These are phyloP conservation scores for Beauveria medogensis DNA, from an alignment of 2,329 filamentous ascomycete species.

Conservation along the genomic window DNA sequence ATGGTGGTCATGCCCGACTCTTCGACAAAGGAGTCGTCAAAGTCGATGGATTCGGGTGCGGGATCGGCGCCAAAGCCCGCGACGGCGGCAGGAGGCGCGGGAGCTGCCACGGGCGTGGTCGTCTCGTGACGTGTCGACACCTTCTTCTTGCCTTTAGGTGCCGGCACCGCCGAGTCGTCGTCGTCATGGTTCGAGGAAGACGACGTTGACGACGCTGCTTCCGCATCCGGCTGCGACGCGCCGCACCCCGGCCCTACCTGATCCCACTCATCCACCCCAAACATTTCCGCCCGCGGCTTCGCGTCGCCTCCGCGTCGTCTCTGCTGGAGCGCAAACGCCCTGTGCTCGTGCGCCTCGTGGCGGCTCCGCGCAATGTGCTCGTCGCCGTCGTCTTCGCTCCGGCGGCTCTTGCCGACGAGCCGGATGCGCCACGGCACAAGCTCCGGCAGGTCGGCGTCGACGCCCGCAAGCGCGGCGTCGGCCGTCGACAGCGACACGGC, in stretches of 20 bases:
- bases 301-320: constrained; percentile 4
- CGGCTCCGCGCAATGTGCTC: constrained; percentile 25
- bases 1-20: constrained; percentile 53
- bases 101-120: not conserved
- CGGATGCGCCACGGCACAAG: constrained; percentile 48
- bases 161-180: not conserved
- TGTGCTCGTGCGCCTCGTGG: constrained; percentile 26
- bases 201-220: no score
- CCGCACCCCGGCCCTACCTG: not conserved
- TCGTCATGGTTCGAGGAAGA: not conserved
- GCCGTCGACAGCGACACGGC: constrained; percentile 56
- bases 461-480: constrained; percentile 47
- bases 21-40: constrained; percentile 44
- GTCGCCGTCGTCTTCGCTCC: constrained; percentile 1
- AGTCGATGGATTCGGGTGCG: constrained; percentile 16
- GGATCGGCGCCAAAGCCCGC: not conserved
- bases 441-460: constrained; percentile 46
- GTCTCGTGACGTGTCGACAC: not conserved
- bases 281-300: constrained; percentile 11
- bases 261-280: not conserved
- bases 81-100: not conserved
- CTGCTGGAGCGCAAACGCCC: constrained; percentile 20
- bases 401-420: constrained; percentile 23
- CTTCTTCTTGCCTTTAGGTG: not conserved
- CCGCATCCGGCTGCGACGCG: no score